Percentiles rank a stretch among this genome's conserved stretches.
Conservation (phyloP, 176 grass and related monocot genomes). For the Bonia amplexicaulis region DNA sequence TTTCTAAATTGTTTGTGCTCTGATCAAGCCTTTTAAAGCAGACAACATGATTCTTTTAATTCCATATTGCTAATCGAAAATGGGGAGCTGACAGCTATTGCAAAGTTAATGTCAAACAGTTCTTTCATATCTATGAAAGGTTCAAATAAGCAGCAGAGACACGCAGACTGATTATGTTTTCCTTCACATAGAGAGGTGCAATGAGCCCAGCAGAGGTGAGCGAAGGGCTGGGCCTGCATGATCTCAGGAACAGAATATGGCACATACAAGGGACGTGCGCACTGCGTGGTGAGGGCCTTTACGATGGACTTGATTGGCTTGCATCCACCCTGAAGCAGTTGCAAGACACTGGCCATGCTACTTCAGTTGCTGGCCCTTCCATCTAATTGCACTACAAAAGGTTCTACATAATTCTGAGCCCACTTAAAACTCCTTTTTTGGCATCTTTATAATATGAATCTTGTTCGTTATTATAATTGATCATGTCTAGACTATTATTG, state of each 20-base stretch:
- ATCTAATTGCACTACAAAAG: slow-evolving; percentile 31
- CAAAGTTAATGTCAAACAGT: neutral
- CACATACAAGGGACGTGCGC: slow-evolving; percentile 90
- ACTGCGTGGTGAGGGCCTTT: slow-evolving; percentile 76
- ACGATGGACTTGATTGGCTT: slow-evolving; percentile 91
- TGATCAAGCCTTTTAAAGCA: neutral
- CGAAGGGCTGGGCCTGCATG: slow-evolving; percentile 63
- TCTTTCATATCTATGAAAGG: neutral
- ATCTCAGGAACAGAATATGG: slow-evolving; percentile 69
- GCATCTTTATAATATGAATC: neutral
- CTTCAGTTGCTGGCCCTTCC: slow-evolving; percentile 63
- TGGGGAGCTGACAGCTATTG: neutral
- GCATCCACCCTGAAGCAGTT: slow-evolving; percentile 71
- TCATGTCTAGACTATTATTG: neutral
- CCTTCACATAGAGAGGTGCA: slow-evolving; percentile 49
- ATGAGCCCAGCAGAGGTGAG: slow-evolving; percentile 79
- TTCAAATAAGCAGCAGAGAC: neutral
- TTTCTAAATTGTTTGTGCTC: neutral
- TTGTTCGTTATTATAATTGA: neutral
- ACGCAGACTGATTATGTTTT: neutral
- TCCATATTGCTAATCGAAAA: neutral
- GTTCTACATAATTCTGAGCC: neutral
- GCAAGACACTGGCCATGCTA: slow-evolving; percentile 53
- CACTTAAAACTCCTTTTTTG: neutral
- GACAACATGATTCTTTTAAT: neutral